Evolutionary conservation across 75 land plant genomes (phyloP), one percentile per base, ranked within the genome.

Genomic region (Picea sitchensis): DNA sequence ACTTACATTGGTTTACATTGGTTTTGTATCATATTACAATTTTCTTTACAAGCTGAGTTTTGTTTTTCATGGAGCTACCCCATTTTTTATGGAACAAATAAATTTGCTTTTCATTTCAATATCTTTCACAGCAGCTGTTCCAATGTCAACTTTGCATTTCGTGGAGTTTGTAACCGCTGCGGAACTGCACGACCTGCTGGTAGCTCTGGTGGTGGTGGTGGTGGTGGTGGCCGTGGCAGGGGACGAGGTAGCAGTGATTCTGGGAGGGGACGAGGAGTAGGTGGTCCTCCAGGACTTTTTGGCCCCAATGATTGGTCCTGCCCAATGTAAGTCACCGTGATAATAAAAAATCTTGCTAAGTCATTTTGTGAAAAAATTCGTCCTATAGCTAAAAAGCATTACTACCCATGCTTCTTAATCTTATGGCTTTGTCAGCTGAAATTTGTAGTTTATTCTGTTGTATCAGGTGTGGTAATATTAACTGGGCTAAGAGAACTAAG

Each of bases 291-390:
- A 1, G 93, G 98, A 26, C 87, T 96, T 65, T 96, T 96, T 91
- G 97, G 97, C 56, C 99, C 99, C 31, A 96, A 96, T 87, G 99
- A 96, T 82, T 96, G 99, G 99, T 64, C 90, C 12, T 96, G 99
- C 76, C 99, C 99, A 59, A 96, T 94, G 99, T 96, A 89, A 87
- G 93, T n/a, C 54, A 34, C 56, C 30, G 12, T 63, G 74, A 8
- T 36, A 61, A 26, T 76, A 56, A 76, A 61, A 44, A 5, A 60
- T 71, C 12, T 71, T 44, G 54, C 54, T 21, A 41, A 9, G 51
- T 12, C 20, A 71, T 17, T 71, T 44, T 71, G 14, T 41, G 56
- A 71, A 67, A 5, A 67, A 67, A 17, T n/a, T 71, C n/a, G 7
- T 41, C 11, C 18, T 71, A 38, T n/a, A 18, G 26, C 60, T 59